Percentiles rank a stretch among this genome's conserved stretches.
Evolutionary conservation across 768 basidiomycete species (phyloP).

Genomic region (Leccinum fibrillosum): DNA sequence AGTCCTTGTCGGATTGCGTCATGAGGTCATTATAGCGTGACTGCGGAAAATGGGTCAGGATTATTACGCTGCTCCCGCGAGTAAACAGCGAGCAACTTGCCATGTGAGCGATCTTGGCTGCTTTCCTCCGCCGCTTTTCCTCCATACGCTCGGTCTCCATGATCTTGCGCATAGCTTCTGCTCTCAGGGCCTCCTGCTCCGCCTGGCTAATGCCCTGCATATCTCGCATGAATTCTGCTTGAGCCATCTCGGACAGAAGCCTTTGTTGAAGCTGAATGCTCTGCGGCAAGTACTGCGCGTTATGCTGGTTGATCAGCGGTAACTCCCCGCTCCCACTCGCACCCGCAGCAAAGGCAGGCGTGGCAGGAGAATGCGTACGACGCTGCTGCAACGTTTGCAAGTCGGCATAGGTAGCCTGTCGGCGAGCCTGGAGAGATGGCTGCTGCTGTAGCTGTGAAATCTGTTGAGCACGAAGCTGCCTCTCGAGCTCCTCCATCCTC

Average conservation of each 20-base stretch:
- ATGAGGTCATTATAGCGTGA: constrained; percentile 92
- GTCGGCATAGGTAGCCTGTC: constrained; percentile 45
- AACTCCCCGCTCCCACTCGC: constrained; percentile 27
- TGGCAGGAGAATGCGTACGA: constrained; percentile 47
- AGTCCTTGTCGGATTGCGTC: constrained; percentile 99
- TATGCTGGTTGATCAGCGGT: constrained; percentile 47
- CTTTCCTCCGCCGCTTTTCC: constrained; percentile 74
- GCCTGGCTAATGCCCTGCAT: constrained; percentile 57
- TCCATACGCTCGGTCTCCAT: constrained; percentile 89
- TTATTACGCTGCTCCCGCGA: neutral
- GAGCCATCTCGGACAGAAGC: constrained; percentile 72
- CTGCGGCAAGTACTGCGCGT: constrained; percentile 53
- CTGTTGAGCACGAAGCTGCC: constrained; percentile 55
- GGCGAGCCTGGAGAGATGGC: constrained; percentile 36
- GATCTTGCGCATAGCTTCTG: constrained; percentile 85
- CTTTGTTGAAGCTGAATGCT: constrained; percentile 73
- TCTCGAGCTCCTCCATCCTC: constrained; percentile 62
- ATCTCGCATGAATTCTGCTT: constrained; percentile 63
- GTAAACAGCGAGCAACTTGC: constrained; percentile 36
- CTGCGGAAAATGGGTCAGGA: constrained; percentile 34
- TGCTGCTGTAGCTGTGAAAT: constrained; percentile 46
- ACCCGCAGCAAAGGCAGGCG: constrained; percentile 31
- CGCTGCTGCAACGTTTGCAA: constrained; percentile 48
- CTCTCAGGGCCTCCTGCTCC: constrained; percentile 67
- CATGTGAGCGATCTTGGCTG: constrained; percentile 88